phyloP scores from a whole-genome alignment of 2,329 filamentous ascomycete genomes.

The Alternaria brassicae region DNA sequence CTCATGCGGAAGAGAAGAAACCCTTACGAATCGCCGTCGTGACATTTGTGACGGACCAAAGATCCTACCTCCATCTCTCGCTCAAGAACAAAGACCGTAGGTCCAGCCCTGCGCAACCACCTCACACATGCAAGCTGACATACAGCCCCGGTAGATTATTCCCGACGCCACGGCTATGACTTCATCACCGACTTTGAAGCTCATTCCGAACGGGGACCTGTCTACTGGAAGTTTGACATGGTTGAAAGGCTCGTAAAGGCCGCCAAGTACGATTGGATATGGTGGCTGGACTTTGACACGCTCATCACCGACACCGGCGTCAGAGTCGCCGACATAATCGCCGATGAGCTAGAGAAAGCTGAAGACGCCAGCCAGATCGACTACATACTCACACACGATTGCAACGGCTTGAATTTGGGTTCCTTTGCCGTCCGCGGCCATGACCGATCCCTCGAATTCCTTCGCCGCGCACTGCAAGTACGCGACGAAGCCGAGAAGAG shows the following conservation, averaged over 20 bases:
- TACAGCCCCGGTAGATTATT: slow-evolving; percentile 41
- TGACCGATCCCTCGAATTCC: slow-evolving; percentile 46
- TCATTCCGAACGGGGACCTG: slow-evolving; percentile 33
- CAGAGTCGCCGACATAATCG: slow-evolving; percentile 47
- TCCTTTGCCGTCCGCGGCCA: slow-evolving; percentile 49
- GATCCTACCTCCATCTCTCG: slow-evolving; percentile 46
- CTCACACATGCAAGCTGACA: slow-evolving; percentile 5
- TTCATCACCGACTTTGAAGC: slow-evolving; percentile 52
- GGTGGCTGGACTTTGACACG: slow-evolving; percentile 54
- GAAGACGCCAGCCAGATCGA: slow-evolving; percentile 46
- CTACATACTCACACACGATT: slow-evolving; percentile 50
- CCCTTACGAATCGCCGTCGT: slow-evolving; percentile 43
- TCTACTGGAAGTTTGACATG: slow-evolving; percentile 52
- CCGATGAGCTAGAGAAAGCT: slow-evolving; percentile 40
- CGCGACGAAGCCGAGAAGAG: slow-evolving; percentile 31
- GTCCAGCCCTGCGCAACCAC: slow-evolving; percentile 1
- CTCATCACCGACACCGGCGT: slow-evolving; percentile 51
- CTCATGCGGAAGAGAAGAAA: slow-evolving; percentile 17
- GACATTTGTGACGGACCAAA: slow-evolving; percentile 48
- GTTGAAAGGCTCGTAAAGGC: slow-evolving; percentile 45
- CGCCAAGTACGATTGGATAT: slow-evolving; percentile 52
- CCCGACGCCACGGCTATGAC: slow-evolving; percentile 51
- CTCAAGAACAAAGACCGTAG: slow-evolving; percentile 51
- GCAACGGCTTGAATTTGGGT: slow-evolving; percentile 51
- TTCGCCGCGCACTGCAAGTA: slow-evolving; percentile 40